Base-by-base conservation (phyloP, 768 basidiomycete genomes). In the Collybia nuda region DNA sequence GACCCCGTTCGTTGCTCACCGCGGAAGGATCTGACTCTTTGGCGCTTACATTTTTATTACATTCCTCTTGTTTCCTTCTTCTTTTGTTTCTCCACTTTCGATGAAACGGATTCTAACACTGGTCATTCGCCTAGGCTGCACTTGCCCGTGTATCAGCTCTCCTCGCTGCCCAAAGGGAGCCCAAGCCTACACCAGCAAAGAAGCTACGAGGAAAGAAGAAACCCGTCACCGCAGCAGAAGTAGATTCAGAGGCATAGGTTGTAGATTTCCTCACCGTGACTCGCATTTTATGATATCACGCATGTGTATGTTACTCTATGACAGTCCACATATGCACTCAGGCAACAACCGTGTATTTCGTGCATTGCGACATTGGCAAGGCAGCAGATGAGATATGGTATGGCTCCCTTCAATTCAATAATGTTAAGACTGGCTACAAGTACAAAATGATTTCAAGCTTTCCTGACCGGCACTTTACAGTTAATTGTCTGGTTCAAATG, bases 141-240 rank as follows among this genome's bases (percentile, higher is more conserved):
- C 78, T 93, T 40, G 88, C 85, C 42, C 88, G 90, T 54, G 80
- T 84, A 22, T 89, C 88, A 53, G 86, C 88, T 38, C 76, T 92
- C 54, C 56, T 85, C 48, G 79, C 77, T 22, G 69, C 88, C 46
- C 86, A 89, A 72, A 83, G 78, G 63, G 84, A 86, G 67, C 86
- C 80, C 67, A 90, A 87, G 69, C 63, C 80, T 9, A 59, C 68
- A 56, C 87, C 78, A 62, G 72, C 80, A 43, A 90, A 82, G 79
- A 90, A 90, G 74, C 54, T 72, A 54, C 78, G 90, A 61, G 88
- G 89, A 49, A 85, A 82, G 77, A 90, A 88, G 71, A 76, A 73
- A 15, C n/a, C n/a, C n/a, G 62, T 67, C 56, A 62, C 57, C 19
- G 44, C 60, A 22, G 56, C 56, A 49, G 58, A 55, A 38, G 56